Percentiles rank a stretch among this genome's conserved stretches.
Conservation (phyloP, 2,329 filamentous ascomycete genomes). For the Diplodia seriata region DNA sequence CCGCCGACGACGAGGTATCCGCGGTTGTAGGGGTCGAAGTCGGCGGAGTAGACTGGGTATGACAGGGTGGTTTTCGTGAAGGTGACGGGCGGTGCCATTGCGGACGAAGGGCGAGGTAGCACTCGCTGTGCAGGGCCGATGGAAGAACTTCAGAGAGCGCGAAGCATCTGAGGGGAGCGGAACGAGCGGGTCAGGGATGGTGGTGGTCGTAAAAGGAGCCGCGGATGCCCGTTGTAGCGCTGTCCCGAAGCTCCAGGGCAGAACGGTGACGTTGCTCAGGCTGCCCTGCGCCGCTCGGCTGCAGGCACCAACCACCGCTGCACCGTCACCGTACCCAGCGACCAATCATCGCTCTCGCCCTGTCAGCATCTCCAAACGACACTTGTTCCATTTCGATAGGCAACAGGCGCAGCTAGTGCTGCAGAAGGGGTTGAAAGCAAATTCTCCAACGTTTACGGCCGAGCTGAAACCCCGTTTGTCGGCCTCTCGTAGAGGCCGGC, state of each 20-base stretch:
- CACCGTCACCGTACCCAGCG: background rate
- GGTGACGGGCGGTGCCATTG: slow-evolving; percentile 44
- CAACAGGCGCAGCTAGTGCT: background rate
- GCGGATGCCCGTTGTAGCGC: background rate
- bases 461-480: too few relatives aligned
- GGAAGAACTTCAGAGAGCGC: background rate
- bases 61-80: slow-evolving; percentile 71
- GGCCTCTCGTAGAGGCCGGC: too few relatives aligned
- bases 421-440: too few relatives aligned
- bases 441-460: too few relatives aligned
- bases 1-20: slow-evolving; percentile 81
- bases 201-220: background rate
- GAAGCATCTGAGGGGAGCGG: background rate
- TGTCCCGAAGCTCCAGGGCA: slow-evolving; percentile 1
- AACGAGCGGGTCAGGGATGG: background rate
- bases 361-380: background rate
- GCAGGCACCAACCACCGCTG: background rate
- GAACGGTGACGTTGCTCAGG: slow-evolving; percentile 18
- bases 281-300: slow-evolving; percentile 16
- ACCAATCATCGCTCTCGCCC: background rate
- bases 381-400: background rate
- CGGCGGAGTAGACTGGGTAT: slow-evolving; percentile 86
- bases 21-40: slow-evolving; percentile 83
- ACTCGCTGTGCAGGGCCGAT: background rate
- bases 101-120: background rate